Conservation (phyloP, 257 asterid genomes). For the Solanum piurae region DNA sequence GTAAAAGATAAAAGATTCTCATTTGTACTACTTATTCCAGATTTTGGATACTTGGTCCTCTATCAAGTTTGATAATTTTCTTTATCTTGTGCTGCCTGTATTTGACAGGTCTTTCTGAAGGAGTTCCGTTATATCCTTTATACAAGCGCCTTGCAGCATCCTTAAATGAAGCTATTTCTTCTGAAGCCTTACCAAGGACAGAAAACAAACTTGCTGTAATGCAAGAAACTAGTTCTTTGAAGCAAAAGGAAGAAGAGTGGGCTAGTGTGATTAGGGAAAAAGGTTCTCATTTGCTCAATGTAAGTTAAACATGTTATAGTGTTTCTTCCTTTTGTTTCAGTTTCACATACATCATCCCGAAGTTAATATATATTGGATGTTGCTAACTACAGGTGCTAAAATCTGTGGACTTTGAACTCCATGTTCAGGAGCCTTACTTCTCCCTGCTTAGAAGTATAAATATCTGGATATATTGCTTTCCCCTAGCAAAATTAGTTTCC, state of each 20-base stretch:
- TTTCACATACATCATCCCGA: not conserved
- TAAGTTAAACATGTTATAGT: constrained; percentile 9
- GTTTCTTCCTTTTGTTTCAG: not conserved
- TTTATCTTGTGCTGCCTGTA: not conserved
- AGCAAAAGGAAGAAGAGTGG: constrained; percentile 39
- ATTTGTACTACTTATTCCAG: not conserved
- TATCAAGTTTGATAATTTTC: not conserved
- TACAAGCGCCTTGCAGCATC: constrained; percentile 61
- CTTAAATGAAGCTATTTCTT: constrained; percentile 32
- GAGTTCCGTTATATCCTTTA: constrained; percentile 63
- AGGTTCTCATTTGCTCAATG: constrained; percentile 43
- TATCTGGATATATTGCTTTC: not conserved
- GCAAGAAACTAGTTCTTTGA: constrained; percentile 19
- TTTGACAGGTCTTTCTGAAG: constrained; percentile 27
- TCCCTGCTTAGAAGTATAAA: constrained; percentile 56
- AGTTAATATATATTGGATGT: not conserved
- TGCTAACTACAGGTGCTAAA: constrained; percentile 36
- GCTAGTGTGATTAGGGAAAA: constrained; percentile 27
- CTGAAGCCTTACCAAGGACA: constrained; percentile 25
- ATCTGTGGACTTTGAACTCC: constrained; percentile 67
- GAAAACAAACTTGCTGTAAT: constrained; percentile 10
- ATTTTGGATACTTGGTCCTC: not conserved
- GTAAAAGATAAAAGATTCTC: not conserved
- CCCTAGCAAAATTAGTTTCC: not conserved
- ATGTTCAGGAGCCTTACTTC: constrained; percentile 85